phyloP scores from a whole-genome alignment of 2,329 filamentous ascomycete genomes.

The Trichoderma cornu-damae region DNA sequence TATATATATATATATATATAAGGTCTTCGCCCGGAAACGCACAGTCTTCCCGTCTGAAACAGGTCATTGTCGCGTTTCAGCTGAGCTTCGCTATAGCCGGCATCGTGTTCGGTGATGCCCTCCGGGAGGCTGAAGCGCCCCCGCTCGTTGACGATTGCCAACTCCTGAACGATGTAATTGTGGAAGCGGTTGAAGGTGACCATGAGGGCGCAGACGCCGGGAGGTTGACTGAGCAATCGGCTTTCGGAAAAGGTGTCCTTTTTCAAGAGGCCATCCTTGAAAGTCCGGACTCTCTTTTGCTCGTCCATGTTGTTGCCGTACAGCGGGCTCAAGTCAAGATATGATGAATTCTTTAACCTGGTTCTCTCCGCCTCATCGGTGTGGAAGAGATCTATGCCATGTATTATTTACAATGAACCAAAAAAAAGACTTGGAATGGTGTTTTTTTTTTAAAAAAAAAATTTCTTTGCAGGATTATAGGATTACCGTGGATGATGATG shows the following conservation, averaged over 20 bases:
- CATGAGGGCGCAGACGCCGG: conserved; percentile 62
- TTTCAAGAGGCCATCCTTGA: conserved; percentile 36
- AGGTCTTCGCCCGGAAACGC: neutral
- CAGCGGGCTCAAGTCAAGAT: conserved; percentile 42
- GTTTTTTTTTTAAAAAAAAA: no score
- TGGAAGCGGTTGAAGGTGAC: conserved; percentile 74
- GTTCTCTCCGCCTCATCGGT: conserved; percentile 30
- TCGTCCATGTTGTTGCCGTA: conserved; percentile 37
- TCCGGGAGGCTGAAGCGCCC: conserved; percentile 31
- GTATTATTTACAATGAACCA: neutral
- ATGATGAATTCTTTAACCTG: conserved; percentile 38
- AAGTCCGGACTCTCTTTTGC: conserved; percentile 33
- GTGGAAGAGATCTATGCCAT: conserved; percentile 32
- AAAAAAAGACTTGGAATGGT: neutral
- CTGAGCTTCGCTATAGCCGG: conserved; percentile 23
- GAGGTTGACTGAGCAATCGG: conserved; percentile 58
- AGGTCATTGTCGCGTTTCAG: conserved; percentile 36
- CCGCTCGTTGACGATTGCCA: conserved; percentile 48
- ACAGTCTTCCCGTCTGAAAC: conserved; percentile 36
- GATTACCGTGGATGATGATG: conserved; percentile 46
- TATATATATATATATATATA: no score
- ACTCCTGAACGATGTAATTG: conserved; percentile 69
- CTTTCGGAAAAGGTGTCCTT: conserved; percentile 63
- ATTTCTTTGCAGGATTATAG: neutral
- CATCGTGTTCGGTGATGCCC: neutral